A percentile compares a stretch with the other conserved stretches of the same genome.
Evolutionary conservation across 2,329 filamentous ascomycete genomes (phyloP).

Genomic region (Penicillium sp.): DNA sequence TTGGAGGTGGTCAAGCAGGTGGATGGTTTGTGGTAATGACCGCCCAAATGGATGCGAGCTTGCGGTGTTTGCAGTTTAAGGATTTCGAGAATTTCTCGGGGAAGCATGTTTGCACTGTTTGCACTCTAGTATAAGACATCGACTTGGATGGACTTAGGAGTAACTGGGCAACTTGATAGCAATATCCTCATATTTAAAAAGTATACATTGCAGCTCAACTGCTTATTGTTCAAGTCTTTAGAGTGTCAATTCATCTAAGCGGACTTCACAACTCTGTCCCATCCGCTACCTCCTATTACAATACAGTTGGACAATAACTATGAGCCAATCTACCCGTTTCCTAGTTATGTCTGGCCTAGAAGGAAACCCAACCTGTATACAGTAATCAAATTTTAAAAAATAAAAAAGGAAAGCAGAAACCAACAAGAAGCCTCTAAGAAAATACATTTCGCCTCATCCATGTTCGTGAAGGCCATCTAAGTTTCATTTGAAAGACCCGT

Average conservation of each 20-base stretch:
- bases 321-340: too few relatives aligned
- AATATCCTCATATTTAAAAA: not conserved
- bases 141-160: not conserved
- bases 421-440: slow-evolving; percentile 1
- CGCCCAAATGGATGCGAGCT: slow-evolving; percentile 6
- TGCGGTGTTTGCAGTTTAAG: slow-evolving; percentile 12
- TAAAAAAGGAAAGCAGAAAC: slow-evolving; percentile 9
- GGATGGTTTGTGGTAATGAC: not conserved
- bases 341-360: not conserved
- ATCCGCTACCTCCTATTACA: not conserved
- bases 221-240: not conserved
- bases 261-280: not conserved
- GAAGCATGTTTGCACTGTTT: slow-evolving; percentile 26
- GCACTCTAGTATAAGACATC: slow-evolving; percentile 11
- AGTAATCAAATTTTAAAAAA: not conserved
- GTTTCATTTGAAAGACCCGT: slow-evolving; percentile 15
- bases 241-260: not conserved
- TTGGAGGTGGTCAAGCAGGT: not conserved
- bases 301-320: too few relatives aligned
- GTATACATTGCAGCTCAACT: not conserved
- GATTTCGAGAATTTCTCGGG: slow-evolving; percentile 31
- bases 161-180: not conserved
- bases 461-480: slow-evolving; percentile 25
- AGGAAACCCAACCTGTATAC: slow-evolving; percentile 6
- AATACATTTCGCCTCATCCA: slow-evolving; percentile 25